Base-by-base conservation (phyloP, 176 grass and related monocot species). In the Panicum miliaceum region DNA sequence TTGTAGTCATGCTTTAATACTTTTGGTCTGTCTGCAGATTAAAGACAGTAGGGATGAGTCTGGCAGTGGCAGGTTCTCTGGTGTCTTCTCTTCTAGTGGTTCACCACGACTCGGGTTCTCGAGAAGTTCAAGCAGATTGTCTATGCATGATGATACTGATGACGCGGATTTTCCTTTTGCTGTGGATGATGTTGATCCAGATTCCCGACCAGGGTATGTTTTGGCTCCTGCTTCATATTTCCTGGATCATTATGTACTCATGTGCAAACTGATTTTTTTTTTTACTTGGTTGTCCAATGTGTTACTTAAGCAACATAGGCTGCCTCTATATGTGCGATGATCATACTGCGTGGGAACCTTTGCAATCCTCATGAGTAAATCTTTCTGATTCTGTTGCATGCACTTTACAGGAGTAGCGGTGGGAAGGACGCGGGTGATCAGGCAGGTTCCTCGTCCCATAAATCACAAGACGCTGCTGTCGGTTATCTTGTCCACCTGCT, bases 11-110 rank as follows among this genome's bases (percentile, higher is more conserved):
- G 57, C 32, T 22, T 78, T 47, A 26, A 78, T 27, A 32, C 66
- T 51, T 76, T 91, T 77, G 22, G 9, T 43, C 7, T 46, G 3
- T 65, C 56, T 80, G 69, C 84, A 90, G 70, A 76, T 85, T 67
- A 99, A 89, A 52, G 97, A 99, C 62, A 89, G 93, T 29, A 90
- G 86, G 86, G 97, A 99, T 81, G 97, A 96, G 77, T 99, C 91
- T 91, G 97, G 97, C 67, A 94, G 93, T 91, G 97, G 97, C 71
- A 94, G 93, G 67, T 98, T 95, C 78, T 98, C 96, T 25, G 90
- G 91, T 79, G 85, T 86, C 79, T 86, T 88, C 20, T 95, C 90
- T 56, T 93, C 86, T 71, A 77, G 85, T 81, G 93, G 91, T 85
- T 94, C 96, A 41, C 96, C 92, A 25, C 80, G 85, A 32, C 85